Evolutionary conservation across 2,329 filamentous ascomycete species (phyloP).

Genomic region (Stromatinia cepivora): DNA sequence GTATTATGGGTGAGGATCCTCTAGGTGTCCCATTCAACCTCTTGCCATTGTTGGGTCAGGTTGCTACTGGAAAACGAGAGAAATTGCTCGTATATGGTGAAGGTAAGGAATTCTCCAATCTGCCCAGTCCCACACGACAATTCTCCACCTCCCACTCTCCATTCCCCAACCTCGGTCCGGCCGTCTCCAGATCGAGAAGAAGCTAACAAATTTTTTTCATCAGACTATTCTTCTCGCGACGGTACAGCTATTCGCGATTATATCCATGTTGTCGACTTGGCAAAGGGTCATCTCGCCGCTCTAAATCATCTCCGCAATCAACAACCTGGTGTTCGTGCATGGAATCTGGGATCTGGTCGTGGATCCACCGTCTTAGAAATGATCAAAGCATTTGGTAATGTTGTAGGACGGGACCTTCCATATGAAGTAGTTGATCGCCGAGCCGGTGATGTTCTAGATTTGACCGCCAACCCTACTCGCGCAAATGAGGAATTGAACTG

Average conservation of each 20-base stretch:
- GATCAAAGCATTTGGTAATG: conserved; percentile 87
- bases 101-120: conserved; percentile 54
- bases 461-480: conserved; percentile 85
- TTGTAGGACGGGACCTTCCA: conserved; percentile 80
- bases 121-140: not conserved
- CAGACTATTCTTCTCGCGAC: conserved; percentile 88
- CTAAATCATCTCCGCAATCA: conserved; percentile 85
- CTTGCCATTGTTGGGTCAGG: conserved; percentile 89
- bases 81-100: conserved; percentile 95
- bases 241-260: conserved; percentile 97
- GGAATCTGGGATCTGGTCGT: conserved; percentile 93
- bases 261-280: conserved; percentile 92
- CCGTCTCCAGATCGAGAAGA: conserved; percentile 3
- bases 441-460: conserved; percentile 87
- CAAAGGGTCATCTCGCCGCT: conserved; percentile 81
- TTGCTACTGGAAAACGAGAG: conserved; percentile 90
- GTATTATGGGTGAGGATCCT: conserved; percentile 97
- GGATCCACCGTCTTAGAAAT: conserved; percentile 98
- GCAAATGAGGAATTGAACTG: conserved; percentile 88
- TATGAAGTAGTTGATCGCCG: conserved; percentile 84
- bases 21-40: conserved; percentile 95
- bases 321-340: conserved; percentile 86
- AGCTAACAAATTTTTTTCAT: conserved; percentile 23
- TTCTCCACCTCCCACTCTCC: not conserved
- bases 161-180: not conserved